A percentile compares a stretch with the other conserved stretches of the same genome.
phyloP scores from a whole-genome alignment of 2,329 filamentous ascomycete species.

The Penicillium sp. region DNA sequence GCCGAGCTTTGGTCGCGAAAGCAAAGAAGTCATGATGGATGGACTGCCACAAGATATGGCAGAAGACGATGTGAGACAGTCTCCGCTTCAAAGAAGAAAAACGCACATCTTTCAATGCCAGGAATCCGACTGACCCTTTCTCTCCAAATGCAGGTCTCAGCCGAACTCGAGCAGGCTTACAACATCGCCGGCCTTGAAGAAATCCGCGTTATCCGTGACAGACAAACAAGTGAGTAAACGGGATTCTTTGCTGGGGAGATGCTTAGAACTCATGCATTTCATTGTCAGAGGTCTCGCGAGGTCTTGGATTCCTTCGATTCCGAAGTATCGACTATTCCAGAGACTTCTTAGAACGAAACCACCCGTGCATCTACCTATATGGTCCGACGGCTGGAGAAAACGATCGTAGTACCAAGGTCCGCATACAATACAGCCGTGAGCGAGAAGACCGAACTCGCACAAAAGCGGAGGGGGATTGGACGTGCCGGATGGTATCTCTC shows the following conservation, averaged over 20 bases:
- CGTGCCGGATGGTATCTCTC: constrained; percentile 54
- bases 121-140: constrained; percentile 39
- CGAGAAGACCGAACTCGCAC: constrained; percentile 54
- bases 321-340: constrained; percentile 53
- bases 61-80: constrained; percentile 55
- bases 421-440: constrained; percentile 59
- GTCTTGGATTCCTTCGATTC: constrained; percentile 63
- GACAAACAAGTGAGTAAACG: constrained; percentile 56
- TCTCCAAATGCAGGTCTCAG: constrained; percentile 54
- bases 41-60: constrained; percentile 53
- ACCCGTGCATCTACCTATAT: constrained; percentile 56
- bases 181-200: constrained; percentile 59
- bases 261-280: neutral
- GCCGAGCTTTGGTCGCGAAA: constrained; percentile 47
- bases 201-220: constrained; percentile 61
- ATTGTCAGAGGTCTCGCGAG: constrained; percentile 55
- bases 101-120: neutral
- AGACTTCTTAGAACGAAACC: constrained; percentile 58
- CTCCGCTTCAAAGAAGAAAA: neutral
- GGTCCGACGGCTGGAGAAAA: constrained; percentile 47
- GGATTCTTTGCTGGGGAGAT: too few relatives aligned
- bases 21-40: constrained; percentile 56
- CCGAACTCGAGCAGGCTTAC: constrained; percentile 58
- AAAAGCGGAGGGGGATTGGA: constrained; percentile 60
- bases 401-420: constrained; percentile 49